Evolutionary conservation across 192 early-diverging fungal genomes (phyloP).

Genomic region (Entophlyctis helioformis): DNA sequence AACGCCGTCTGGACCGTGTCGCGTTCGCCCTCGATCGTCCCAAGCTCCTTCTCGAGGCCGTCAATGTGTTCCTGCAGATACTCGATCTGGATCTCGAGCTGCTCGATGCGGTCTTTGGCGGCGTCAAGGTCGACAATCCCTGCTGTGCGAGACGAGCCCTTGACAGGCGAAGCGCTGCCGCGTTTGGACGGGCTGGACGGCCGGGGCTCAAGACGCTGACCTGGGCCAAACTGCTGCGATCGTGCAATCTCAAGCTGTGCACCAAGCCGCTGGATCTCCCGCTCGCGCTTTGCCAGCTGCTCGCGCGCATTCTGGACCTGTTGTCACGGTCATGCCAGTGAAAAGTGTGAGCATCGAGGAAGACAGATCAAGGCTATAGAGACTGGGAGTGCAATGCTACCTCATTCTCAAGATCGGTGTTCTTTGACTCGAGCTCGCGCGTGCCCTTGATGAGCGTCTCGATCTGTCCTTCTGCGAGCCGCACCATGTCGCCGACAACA

Average conservation of each 20-base stretch:
- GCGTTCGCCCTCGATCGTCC: too few species aligned
- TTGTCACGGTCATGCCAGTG: background rate
- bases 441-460: conserved; percentile 13
- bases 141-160: conserved; percentile 2
- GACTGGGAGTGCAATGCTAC: too few species aligned
- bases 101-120: conserved; percentile 34
- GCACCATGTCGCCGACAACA: conserved; percentile 20
- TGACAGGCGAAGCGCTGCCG: background rate
- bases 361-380: too few species aligned
- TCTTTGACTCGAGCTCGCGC: conserved; percentile 17
- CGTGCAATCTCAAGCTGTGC: conserved; percentile 32
- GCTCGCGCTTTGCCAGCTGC: conserved; percentile 30
- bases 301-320: conserved; percentile 21
- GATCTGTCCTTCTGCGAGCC: conserved; percentile 15
- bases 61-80: conserved; percentile 41
- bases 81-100: conserved; percentile 38
- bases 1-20: too few species aligned
- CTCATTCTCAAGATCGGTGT: conserved; percentile 31
- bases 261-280: conserved; percentile 34
- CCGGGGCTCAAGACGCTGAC: conserved; percentile 2
- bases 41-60: conserved; percentile 23
- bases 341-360: too few species aligned
- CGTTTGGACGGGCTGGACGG: background rate
- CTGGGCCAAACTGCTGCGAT: conserved; percentile 29
- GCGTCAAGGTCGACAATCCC: conserved; percentile 19